Evolutionary conservation across 2,329 filamentous ascomycete species (phyloP), one percentile per base, ranked within the genome.

Genomic region (Aschersonia sp.): DNA sequence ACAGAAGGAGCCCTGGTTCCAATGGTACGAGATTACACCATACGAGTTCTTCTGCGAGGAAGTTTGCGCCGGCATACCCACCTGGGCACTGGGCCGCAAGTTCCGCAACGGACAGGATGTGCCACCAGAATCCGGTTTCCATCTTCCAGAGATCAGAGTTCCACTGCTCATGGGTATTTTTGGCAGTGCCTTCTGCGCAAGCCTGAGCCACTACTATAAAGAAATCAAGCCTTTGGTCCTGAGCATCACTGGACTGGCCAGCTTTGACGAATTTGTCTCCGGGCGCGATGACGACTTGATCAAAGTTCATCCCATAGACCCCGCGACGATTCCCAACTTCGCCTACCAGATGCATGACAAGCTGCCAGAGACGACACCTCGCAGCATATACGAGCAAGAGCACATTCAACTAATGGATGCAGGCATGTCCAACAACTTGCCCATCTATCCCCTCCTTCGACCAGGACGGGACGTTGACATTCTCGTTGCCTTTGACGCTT

Each of bases 1-100:
- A 7, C 78, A 67, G 58, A 72, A 74, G 51, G 84, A 94, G 58
- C 75, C 88, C 2, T 97, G 89, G 86, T 98, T 97, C 57, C 91
- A 98, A 58, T 97, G 92, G 91, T 96, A 92, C 55, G 92, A 98
- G 59, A 84, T 91, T 57, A 94, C 88, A 0, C 91, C 91, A 0
- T 96, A 94, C 59, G 91, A 97, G 61, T 84, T 96, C 61, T 96
- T 92, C 64, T 95, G 89, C 56, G 91, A 97, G 63, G 91, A 96
- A 59, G 82, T 95, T 46, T 76, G 77, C 30, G 89, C 91, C 2
- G 91, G 92, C 3, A 96, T 98, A 51, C 92, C 92, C 0, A 95
- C 87, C 0, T 98, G 91, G 89, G 86, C 89, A 5, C 70, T 97
- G 50, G 92, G 92, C 3, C 78, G 92, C 44, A 81, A 77, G 50